Evolutionary conservation across 306 rosid genomes (phyloP).

Genomic region (Prunus dulcis): DNA sequence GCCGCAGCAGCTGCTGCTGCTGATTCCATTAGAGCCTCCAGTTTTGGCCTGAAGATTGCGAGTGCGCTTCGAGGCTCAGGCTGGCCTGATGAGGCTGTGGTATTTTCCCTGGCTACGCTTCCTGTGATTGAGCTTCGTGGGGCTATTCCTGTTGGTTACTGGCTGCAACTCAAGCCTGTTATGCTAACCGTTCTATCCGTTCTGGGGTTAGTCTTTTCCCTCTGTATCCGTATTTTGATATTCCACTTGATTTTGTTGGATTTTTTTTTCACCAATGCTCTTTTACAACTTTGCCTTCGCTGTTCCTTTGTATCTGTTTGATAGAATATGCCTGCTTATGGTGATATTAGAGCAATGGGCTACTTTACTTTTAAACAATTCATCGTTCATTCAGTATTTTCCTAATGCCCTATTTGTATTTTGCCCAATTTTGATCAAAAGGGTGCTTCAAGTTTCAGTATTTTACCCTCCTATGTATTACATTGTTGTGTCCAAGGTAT

Average conservation of each 20-base stretch:
- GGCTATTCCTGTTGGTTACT: conserved; percentile 92
- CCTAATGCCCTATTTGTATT: not conserved
- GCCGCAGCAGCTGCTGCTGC: conserved; percentile 80
- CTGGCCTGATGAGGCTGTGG: conserved; percentile 79
- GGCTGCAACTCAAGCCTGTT: conserved; percentile 79
- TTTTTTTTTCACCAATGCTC: conserved; percentile 16
- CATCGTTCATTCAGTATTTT: not conserved
- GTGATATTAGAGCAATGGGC: not conserved
- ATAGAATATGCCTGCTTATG: not conserved
- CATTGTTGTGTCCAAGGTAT: not conserved
- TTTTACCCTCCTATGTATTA: not conserved
- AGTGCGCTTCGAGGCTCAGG: conserved; percentile 57
- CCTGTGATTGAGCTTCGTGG: conserved; percentile 97
- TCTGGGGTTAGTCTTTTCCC: conserved; percentile 56
- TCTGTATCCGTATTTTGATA: conserved; percentile 4
- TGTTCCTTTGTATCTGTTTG: conserved; percentile 19
- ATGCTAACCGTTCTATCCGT: conserved; percentile 56
- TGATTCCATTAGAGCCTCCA: conserved; percentile 80
- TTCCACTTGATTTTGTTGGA: not conserved
- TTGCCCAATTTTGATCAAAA: not conserved
- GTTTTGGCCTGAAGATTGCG: conserved; percentile 76
- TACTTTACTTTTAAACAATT: not conserved
- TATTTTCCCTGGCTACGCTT: conserved; percentile 80
- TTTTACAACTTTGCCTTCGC: not conserved
- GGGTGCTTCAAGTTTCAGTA: conserved; percentile 2